phyloP scores from a whole-genome alignment of 345 rosid species.

The Diplotaxis tenuifolia region DNA sequence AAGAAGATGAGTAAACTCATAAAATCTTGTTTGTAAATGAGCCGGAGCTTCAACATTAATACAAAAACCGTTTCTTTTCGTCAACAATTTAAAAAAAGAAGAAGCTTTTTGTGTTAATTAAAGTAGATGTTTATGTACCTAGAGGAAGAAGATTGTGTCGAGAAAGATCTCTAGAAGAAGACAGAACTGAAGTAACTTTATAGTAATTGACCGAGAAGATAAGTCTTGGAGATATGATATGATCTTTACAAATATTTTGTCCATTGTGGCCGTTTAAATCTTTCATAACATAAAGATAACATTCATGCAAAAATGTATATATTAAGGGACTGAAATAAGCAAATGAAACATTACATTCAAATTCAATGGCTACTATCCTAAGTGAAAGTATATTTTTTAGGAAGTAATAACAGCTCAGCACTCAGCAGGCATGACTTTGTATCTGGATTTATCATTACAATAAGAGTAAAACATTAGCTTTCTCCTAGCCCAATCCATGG shows the following conservation, averaged over 20 bases:
- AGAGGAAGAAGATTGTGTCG: too few relatives aligned
- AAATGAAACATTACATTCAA: background rate
- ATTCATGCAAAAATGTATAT: background rate
- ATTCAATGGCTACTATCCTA: background rate
- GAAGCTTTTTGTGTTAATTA: too few relatives aligned
- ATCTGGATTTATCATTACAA: constrained; percentile 64
- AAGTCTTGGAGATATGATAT: too few relatives aligned
- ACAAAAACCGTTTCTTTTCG: too few relatives aligned
- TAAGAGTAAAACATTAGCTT: constrained; percentile 91
- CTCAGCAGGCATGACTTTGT: constrained; percentile 71
- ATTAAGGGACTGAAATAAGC: background rate
- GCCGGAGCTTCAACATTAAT: too few relatives aligned
- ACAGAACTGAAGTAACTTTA: too few relatives aligned
- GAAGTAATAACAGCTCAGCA: constrained; percentile 38
- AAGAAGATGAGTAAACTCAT: too few relatives aligned
- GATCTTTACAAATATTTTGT: background rate
- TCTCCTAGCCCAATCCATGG: constrained; percentile 84
- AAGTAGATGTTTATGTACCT: too few relatives aligned
- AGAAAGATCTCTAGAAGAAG: too few relatives aligned
- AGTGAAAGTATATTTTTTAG: background rate
- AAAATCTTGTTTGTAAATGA: too few relatives aligned
- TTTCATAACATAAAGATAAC: background rate
- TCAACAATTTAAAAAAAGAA: too few relatives aligned
- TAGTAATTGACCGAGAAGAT: too few relatives aligned
- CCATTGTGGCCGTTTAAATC: background rate